Percentiles rank a stretch among this genome's conserved stretches.
Conservation (phyloP, 371 early-diverging fungal genomes). For the Ordospora pajunii region DNA sequence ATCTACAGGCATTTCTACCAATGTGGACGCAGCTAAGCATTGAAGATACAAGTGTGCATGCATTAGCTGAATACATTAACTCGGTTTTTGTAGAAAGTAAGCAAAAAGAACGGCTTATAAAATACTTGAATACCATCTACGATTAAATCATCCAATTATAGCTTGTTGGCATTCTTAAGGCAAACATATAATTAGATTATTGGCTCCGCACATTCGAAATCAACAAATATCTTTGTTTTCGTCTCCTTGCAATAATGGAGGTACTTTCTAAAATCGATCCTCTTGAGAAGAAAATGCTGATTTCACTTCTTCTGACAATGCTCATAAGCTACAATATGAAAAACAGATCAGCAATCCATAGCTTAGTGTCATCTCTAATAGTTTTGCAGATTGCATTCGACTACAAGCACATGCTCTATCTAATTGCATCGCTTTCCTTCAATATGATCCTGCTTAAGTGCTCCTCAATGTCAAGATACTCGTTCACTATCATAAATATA, state of each 20-base stretch:
- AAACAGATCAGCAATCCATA: neutral
- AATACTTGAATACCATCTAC: neutral
- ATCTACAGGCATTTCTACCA: neutral
- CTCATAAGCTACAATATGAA: neutral
- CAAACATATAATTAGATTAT: no score
- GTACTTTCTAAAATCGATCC: neutral
- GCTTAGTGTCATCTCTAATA: neutral
- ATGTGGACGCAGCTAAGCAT: neutral
- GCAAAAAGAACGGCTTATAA: neutral
- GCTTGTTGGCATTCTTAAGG: no score
- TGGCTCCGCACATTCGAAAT: no score
- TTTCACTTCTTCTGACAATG: neutral
- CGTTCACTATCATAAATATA: conserved; percentile 21
- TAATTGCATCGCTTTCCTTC: conserved; percentile 4
- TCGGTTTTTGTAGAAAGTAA: neutral
- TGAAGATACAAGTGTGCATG: neutral
- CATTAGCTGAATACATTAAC: neutral
- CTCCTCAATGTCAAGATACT: conserved; percentile 5
- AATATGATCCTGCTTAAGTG: conserved; percentile 8
- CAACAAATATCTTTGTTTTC: neutral
- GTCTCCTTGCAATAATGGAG: neutral
- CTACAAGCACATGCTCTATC: conserved; percentile 1
- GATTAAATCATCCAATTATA: no score
- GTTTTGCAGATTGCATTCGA: conserved; percentile 38
- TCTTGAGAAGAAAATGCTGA: neutral